Base-by-base conservation (phyloP, 495 filamentous ascomycete genomes). In the Lasiosphaeria miniovina region DNA sequence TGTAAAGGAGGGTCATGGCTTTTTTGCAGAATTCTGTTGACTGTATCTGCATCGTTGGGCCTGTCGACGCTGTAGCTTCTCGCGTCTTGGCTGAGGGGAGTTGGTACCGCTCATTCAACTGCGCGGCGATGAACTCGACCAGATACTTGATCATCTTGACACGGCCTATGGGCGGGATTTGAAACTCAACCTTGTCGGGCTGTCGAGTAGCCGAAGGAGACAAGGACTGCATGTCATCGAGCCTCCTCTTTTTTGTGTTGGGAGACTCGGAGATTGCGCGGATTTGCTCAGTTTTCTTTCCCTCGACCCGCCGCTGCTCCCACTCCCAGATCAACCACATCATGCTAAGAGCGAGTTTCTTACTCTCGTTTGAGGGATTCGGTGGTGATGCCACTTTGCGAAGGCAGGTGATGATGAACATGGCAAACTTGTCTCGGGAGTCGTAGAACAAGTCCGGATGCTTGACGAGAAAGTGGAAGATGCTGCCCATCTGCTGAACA, bases 381-480 rank as follows among this genome's bases (percentile, higher is more conserved):
- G 91, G 86, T 24, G 89, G 87, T 38, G 85, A 81, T 3, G 93
- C 90, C 62, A 98, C 90, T 71, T 97, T 98, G 36, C 88, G 82
- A 24, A 99, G 77, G 3, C 90, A 93, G 9, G 86, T 87, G 58
- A 98, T 93, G 64, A 98, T 96, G 61, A 92, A 82, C 58, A 88
- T 86, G 10, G 91, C 83, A 54, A 97, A 95, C 64, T 90, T 89
- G 56, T 98, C 95, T 56, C 95, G 79, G 2, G 91, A 91, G 57
- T 99, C 93, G 61, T 95, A 98, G 75, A 99, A 98, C 15, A 98
- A 78, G 67, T 93, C 89, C 2, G 91, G 88, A 68, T 98, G 93
- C 49, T 90, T 82, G 36, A 97, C 95, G 14, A 99, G 77, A 71
- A 98, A 99, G 64, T 96, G 88, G 73, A 97, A 98, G 63, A 99